Base-by-base conservation (phyloP, 805 yeast genomes). In the Isabelozyma heimii region DNA sequence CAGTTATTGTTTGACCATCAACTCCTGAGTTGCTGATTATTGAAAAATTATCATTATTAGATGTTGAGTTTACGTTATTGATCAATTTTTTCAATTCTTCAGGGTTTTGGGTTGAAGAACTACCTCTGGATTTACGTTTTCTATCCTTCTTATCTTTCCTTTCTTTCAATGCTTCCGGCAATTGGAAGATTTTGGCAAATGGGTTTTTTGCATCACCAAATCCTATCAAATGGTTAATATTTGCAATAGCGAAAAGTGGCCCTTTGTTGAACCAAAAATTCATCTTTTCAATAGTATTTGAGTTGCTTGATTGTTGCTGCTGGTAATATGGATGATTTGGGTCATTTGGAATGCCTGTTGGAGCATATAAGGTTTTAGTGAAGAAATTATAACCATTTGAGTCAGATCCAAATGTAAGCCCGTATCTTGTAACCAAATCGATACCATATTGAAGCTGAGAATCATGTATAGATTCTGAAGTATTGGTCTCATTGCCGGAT, bases 231-330 rank as follows among this genome's bases (percentile, higher is more conserved):
- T 87, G 92, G 57, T 83, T 79, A 46, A 88, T 82, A 58, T 87
- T 88, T 26, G 91, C 82, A 43, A 87, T 73, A 2, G 94, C 92
- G 72, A 88, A 86, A 37, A 83, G 77, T 3, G 91, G 80, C 1
- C 89, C 84, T 60, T 87, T 85, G 57, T 86, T 85, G 59, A 84
- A 85, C 87, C 90, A 88, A 57, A 86, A 87, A 49, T 82, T 83
- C 58, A 79, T 66, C 52, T 80, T 79, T 42, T 81, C 83, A 24
- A 70, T 57, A 5, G 72, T 53, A 50, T 70, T 70, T 1, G 69
- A 54, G 9, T 56, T 58, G 39, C 52, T 52, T 15, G 48, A 51
- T 42, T 54, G 59, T 40, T 56, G 57, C 33, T 51, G 57, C 26
- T 42, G 52, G 47, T 67, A 67, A 50, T 67, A 69, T 15, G 70